A percentile compares a stretch with the other conserved stretches of the same genome.
phyloP scores from a whole-genome alignment of 2,329 filamentous ascomycete genomes.

The Pseudovirgaria hyperparasitica region DNA sequence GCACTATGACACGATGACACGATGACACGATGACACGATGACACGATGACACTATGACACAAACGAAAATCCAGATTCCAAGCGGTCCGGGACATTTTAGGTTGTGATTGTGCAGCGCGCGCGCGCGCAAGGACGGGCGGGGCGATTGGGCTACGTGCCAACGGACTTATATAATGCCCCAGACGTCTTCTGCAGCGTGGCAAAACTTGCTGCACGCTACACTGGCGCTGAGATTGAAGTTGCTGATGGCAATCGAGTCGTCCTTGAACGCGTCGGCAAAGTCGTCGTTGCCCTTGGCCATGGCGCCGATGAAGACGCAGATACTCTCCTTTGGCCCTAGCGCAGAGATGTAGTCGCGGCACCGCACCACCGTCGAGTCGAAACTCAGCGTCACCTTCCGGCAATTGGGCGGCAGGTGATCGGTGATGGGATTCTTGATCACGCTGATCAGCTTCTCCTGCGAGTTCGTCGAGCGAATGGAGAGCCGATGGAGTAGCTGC shows the following conservation, averaged over 20 bases:
- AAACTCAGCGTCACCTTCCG: slow-evolving; percentile 96
- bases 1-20: too few relatives aligned
- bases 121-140: slow-evolving; percentile 14
- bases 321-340: slow-evolving; percentile 79
- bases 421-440: slow-evolving; percentile 95
- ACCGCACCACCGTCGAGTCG: slow-evolving; percentile 75
- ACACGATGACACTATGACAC: too few relatives aligned
- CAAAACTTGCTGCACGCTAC: slow-evolving; percentile 99
- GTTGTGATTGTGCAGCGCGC: slow-evolving; percentile 11
- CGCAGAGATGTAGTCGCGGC: slow-evolving; percentile 75
- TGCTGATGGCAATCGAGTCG: slow-evolving; percentile 96
- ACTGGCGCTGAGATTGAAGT: slow-evolving; percentile 92
- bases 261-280: slow-evolving; percentile 93
- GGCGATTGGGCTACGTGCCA: slow-evolving; percentile 11
- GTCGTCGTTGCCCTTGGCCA: slow-evolving; percentile 93
- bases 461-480: slow-evolving; percentile 90
- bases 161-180: slow-evolving; percentile 67
- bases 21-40: too few relatives aligned
- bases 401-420: slow-evolving; percentile 92
- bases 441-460: slow-evolving; percentile 96
- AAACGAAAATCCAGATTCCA: slow-evolving; percentile 7
- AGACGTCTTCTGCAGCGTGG: slow-evolving; percentile 91
- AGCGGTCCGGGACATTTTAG: slow-evolving; percentile 7
- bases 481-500: slow-evolving; percentile 86
- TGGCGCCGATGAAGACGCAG: slow-evolving; percentile 94